Evolutionary conservation across 1,284 basidiomycete species (phyloP), one percentile per base, ranked within the genome.

Genomic region (Pseudozyma sp.): DNA sequence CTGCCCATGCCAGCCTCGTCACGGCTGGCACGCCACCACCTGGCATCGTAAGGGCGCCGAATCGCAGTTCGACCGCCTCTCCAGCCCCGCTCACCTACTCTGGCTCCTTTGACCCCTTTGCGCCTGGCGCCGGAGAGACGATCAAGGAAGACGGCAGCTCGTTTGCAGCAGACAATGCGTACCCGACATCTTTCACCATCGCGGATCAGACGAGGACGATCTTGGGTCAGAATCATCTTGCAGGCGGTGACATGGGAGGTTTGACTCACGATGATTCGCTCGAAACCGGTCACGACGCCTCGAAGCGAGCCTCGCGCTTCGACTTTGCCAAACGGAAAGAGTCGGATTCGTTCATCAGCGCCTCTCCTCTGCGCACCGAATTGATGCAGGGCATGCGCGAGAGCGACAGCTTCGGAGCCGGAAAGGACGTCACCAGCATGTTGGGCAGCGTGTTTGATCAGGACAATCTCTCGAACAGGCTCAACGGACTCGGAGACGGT

Each of bases 91-190:
- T 73, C 37, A 70, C 70, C 68, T 84, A 84, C 68, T 69, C 74
- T 14, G 82, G 82, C 49, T 74, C 78, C 7, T 84, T 84, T 46
- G 77, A 82, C 47, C 82, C 82, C 11, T 84, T 84, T 56, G 77
- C 80, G n/a, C 64, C 76, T 5, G 73, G 63, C 17, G 63, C 69
- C 10, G 77, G 70, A n/a, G 68, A 72, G 59, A 69, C 63, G 17
- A 71, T 78, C 52, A 65, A 68, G 48, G 69, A 64, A 48, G 57
- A 63, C 16, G 64, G 70, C 35, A 68, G 53, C 49, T 63, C 68
- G 11, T 67, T 70, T 16, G 63, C 48, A 35, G 63, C 48, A 35
- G 66, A 72, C 9, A 64, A 50, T 48, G 40, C 51, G 14, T 58
- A 67, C 31, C 51, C 74, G 43, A 29, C 53, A 4, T 64, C 80